Conservation (phyloP, 805 yeast species). For the Teunomyces lycoperdinae region DNA sequence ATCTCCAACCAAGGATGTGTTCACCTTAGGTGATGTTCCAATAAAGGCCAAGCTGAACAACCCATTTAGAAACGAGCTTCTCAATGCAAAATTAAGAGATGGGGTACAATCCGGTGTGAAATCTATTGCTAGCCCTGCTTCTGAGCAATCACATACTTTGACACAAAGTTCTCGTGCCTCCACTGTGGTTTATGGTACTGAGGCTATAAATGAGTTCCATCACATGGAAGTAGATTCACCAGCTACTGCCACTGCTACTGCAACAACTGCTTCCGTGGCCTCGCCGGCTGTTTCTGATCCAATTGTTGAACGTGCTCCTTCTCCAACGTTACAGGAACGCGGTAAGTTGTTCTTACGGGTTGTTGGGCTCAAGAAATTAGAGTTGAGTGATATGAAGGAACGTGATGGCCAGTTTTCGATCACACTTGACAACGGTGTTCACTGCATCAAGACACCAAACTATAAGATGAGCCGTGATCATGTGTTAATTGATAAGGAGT, state of each 20-base stretch:
- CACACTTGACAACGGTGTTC: constrained; percentile 77
- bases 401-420: constrained; percentile 50
- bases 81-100: constrained; percentile 10
- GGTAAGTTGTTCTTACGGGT: constrained; percentile 57
- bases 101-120: background rate
- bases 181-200: background rate
- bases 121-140: background rate
- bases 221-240: background rate
- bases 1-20: background rate
- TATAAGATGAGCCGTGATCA: constrained; percentile 32
- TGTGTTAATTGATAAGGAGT: constrained; percentile 62
- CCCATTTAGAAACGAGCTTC: background rate
- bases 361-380: constrained; percentile 43
- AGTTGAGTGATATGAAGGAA: constrained; percentile 44
- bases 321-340: constrained; percentile 27
- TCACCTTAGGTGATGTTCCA: constrained; percentile 7
- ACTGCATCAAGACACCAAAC: constrained; percentile 66
- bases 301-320: background rate
- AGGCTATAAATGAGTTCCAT: background rate
- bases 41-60: background rate
- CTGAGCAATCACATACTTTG: constrained; percentile 1
- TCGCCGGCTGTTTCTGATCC: background rate
- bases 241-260: background rate
- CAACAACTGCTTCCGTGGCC: no score
- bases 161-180: background rate